Evolutionary conservation across 805 yeast species (phyloP), one percentile per base, ranked within the genome.

Genomic region (Ogataea pini): DNA sequence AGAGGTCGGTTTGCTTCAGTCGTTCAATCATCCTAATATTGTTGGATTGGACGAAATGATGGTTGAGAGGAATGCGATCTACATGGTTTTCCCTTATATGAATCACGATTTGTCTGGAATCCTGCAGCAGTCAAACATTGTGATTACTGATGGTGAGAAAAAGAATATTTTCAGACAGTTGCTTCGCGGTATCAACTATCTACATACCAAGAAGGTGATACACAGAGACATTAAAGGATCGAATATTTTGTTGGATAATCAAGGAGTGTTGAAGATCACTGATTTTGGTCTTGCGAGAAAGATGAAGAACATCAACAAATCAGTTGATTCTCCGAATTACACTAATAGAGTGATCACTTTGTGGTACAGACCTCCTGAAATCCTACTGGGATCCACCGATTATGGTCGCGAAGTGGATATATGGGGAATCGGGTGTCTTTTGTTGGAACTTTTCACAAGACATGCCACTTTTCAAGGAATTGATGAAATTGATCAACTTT

Each of bases 281-380:
- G 95, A 87, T 69, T 87, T 87, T 68, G 95, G 95, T 1, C 71
- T 87, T 47, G 95, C 95, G 0, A 72, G 94, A 58, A 80, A 79
- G 45, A 84, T 87, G 88, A 83, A 82, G 59, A 72, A 76, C 19
- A 59, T 67, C 28, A 69, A 78, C 29, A 71, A 71, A 51, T 64
- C 70, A 3, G 73, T 75, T 7, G 79, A 78, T 41, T 72, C 78
- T 17, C 86, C 88, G 3, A 94, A 90, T 58, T 92, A 92, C 67
- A 92, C 99, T 1, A 94, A 94, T 64, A 72, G 99, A 47, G 98
- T 94, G 34, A 94, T 94, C 46, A 94, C 99, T 0, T 72, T 94
- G 32, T 94, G 99, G 99, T 92, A 94, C 65, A 78, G 99, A 50
- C 99, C 99, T 1, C 98, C 98, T 0, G 99, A 92, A 65, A 75